Evolutionary conservation across 2,329 filamentous ascomycete species (phyloP), one percentile per base, ranked within the genome.

Genomic region (Sporothrix brasiliensis): DNA sequence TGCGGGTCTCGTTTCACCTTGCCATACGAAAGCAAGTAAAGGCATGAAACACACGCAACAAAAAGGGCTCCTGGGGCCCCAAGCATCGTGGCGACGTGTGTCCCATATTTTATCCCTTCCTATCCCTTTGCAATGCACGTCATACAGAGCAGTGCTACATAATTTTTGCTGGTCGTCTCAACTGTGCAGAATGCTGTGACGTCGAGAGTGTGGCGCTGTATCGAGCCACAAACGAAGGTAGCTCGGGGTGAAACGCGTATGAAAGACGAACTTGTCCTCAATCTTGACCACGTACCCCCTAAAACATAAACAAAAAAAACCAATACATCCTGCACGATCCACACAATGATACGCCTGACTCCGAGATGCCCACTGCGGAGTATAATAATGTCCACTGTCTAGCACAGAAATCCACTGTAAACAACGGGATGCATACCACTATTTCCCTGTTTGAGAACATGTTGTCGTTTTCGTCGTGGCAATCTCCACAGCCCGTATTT

Each of bases 1-100:
- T 65, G 16, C 27, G 19, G 30, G 44, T 14, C 60, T 34, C 61
- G 61, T 65, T 65, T 65, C 61, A 65, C 24, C n/a, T 41, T 34
- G 30, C 34, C 41, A 44, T 34, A 50, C 1, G 30, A 65, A n/a
- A n/a, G 39, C 61, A 65, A 63, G 58, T 27, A 27, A 27, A 13
- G 60, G 21, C 7, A 30, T 65, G 60, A 65, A 65, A 65, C 60
- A 65, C 44, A 41, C 16, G 34, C 16, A 24, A 65, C 44, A 47
- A 27, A 49, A 49, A 47, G 60, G 60, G 41, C 10, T 24, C 60
- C 27, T 30, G 13, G 27, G 27, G 27, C 27, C 24, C 41, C 41
- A 44, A 44, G 3, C 11, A 21, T 30, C 50, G 47, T 49, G 47
- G 19, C 34, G 39, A 61, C 19, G 34, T n/a, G 56, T 24, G 56